phyloP scores from a whole-genome alignment of 805 yeast species.

The Kodamaea jinghongensis region DNA sequence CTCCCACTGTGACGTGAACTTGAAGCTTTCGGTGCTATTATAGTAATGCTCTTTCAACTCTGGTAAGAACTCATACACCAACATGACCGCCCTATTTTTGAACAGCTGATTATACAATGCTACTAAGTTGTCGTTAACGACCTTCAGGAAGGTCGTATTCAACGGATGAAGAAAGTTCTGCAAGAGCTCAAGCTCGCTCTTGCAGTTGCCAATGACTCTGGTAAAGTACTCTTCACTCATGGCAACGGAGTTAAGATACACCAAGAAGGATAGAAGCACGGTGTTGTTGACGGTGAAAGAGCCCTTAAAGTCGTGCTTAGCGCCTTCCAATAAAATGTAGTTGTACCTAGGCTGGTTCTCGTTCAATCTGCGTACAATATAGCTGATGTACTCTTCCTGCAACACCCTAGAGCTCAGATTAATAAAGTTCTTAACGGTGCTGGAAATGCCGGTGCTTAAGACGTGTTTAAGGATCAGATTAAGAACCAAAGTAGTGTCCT shows the following conservation, averaged over 20 bases:
- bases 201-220: slow-evolving; percentile 45
- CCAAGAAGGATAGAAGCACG: slow-evolving; percentile 41
- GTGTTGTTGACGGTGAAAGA: slow-evolving; percentile 15
- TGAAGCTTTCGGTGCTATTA: slow-evolving; percentile 23
- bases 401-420: slow-evolving; percentile 56
- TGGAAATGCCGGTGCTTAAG: slow-evolving; percentile 67
- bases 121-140: slow-evolving; percentile 37
- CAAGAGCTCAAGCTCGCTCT: slow-evolving; percentile 28
- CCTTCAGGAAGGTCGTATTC: slow-evolving; percentile 11
- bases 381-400: slow-evolving; percentile 60
- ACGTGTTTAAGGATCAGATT: slow-evolving; percentile 64
- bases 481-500: slow-evolving; percentile 74
- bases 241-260: slow-evolving; percentile 71
- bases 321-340: slow-evolving; percentile 27
- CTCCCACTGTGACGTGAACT: slow-evolving; percentile 66
- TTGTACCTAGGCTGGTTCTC: slow-evolving; percentile 44
- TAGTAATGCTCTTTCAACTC: slow-evolving; percentile 18
- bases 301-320: slow-evolving; percentile 34
- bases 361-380: slow-evolving; percentile 31
- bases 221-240: slow-evolving; percentile 57
- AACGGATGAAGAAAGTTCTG: slow-evolving; percentile 24
- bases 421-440: slow-evolving; percentile 53
- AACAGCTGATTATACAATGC: slow-evolving; percentile 49
- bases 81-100: slow-evolving; percentile 40
- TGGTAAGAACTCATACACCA: slow-evolving; percentile 44